phyloP scores from a whole-genome alignment of 106 monocot species.

The Phalaenopsis equestris region DNA sequence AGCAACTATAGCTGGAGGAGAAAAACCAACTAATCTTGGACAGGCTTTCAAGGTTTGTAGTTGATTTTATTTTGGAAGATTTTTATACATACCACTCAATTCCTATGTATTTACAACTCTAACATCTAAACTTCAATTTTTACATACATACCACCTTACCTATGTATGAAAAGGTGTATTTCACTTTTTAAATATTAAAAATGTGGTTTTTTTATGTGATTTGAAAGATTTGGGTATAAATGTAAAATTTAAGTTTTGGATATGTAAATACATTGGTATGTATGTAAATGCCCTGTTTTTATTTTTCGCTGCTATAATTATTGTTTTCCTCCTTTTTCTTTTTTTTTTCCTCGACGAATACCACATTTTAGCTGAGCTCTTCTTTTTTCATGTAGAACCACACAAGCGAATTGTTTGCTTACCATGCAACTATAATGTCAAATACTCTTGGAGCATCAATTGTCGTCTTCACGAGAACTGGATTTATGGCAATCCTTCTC shows the following conservation, averaged over 20 bases:
- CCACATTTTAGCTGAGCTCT: background rate
- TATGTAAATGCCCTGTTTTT: too few relatives aligned
- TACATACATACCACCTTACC: too few relatives aligned
- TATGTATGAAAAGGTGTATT: too few relatives aligned
- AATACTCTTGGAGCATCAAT: constrained; percentile 92
- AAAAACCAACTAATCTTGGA: constrained; percentile 76
- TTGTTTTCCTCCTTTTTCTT: background rate
- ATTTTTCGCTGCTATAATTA: background rate
- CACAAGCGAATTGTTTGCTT: constrained; percentile 98
- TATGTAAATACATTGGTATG: too few relatives aligned
- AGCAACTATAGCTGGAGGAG: constrained; percentile 68
- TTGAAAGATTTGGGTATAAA: too few relatives aligned
- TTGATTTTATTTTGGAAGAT: background rate
- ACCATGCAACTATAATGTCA: constrained; percentile 98
- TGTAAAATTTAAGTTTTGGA: too few relatives aligned
- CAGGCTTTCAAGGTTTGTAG: constrained; percentile 78
- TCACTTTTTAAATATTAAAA: too few relatives aligned
- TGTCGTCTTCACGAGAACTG: constrained; percentile 89
- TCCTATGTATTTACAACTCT: too few relatives aligned
- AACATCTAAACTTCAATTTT: too few relatives aligned
- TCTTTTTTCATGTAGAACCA: constrained; percentile 52
- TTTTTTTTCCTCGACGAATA: background rate
- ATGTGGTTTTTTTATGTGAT: too few relatives aligned
- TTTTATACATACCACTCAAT: too few relatives aligned
- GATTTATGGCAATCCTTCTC: constrained; percentile 94